These are phyloP conservation scores for Castanea mollissima DNA, from an alignment of 306 rosid species.

Conservation along the genomic window DNA sequence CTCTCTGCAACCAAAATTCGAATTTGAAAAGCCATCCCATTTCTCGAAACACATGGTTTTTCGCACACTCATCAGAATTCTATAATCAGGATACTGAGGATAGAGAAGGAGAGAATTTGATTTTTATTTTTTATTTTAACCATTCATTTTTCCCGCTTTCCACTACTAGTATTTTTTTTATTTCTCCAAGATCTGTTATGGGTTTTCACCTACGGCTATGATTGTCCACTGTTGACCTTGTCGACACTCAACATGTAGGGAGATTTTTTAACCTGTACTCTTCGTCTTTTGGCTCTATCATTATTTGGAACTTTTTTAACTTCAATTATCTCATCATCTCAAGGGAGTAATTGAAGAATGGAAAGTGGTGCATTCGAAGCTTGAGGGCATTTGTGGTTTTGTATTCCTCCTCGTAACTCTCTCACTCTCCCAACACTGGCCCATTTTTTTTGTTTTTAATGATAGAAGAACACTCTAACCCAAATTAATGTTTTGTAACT, in stretches of 20 bases:
- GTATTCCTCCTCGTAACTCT: constrained; percentile 10
- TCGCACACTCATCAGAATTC: constrained; percentile 19
- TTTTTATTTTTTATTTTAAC: constrained; percentile 14
- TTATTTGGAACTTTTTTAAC: constrained; percentile 22
- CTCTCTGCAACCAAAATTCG: constrained; percentile 15
- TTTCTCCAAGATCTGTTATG: background rate
- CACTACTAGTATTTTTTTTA: background rate
- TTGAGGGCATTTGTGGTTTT: constrained; percentile 11
- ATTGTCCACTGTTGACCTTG: constrained; percentile 48
- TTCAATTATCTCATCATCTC: background rate
- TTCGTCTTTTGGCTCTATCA: background rate
- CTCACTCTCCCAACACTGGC: constrained; percentile 14
- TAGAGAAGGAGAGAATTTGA: constrained; percentile 17
- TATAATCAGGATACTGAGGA: constrained; percentile 14
- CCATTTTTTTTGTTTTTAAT: background rate
- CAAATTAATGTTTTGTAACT: too few relatives aligned
- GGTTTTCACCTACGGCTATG: constrained; percentile 36
- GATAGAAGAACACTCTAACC: too few relatives aligned
- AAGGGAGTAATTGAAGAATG: constrained; percentile 1
- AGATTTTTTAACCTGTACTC: constrained; percentile 6
- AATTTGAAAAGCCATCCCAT: constrained; percentile 23
- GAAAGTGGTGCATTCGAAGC: constrained; percentile 27
- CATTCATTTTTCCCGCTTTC: background rate
- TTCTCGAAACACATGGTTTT: constrained; percentile 29
- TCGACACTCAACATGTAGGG: constrained; percentile 53